Conservation (phyloP, 108 stramenopile species). For the Fragilaria crotonensis region DNA sequence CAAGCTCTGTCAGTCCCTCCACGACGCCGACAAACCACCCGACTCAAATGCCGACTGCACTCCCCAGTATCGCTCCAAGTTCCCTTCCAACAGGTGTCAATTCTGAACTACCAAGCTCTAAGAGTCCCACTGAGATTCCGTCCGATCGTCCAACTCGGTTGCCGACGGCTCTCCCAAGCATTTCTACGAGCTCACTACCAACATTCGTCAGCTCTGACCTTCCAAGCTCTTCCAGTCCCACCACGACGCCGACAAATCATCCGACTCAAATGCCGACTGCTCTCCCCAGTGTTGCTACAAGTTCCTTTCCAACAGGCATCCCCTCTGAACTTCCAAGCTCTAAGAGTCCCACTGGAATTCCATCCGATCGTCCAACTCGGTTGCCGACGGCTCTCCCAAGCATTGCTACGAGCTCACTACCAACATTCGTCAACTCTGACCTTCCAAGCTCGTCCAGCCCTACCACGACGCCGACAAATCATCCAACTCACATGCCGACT, state of each 20-base stretch:
- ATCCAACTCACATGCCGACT: neutral
- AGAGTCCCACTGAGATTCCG: no score
- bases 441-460: no score
- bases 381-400: no score
- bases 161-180: neutral
- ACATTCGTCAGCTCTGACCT: no score
- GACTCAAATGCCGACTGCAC: neutral
- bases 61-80: neutral
- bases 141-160: neutral
- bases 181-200: neutral
- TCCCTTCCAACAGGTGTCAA: neutral
- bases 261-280: constrained; percentile 1
- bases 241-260: neutral
- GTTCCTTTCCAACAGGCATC: neutral
- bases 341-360: neutral
- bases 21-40: no score
- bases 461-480: neutral
- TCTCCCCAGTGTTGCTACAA: neutral
- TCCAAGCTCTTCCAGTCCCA: constrained; percentile 7
- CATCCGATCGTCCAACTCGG: neutral
- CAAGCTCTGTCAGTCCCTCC: no score
- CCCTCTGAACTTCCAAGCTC: neutral
- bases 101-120: constrained; percentile 4
- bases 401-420: no score
- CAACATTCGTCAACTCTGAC: no score